Evolutionary conservation across 2,329 filamentous ascomycete genomes (phyloP).

Genomic region (Colletotrichum limetticola): DNA sequence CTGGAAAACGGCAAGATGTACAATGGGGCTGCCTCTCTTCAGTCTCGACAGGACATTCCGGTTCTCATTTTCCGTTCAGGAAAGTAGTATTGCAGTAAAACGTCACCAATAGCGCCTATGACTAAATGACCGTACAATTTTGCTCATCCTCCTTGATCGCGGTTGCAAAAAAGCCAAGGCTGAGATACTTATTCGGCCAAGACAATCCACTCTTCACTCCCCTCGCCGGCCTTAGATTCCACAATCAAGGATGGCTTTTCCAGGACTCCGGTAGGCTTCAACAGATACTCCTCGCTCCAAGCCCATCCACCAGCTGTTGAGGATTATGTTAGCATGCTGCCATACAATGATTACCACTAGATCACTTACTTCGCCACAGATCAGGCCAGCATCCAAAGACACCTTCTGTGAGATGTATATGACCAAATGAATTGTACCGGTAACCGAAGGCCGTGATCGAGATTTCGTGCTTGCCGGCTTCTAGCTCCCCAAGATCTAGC

Average conservation of each 20-base stretch:
- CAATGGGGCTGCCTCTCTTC: no score
- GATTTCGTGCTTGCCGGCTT: neutral
- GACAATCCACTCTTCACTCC: constrained; percentile 16
- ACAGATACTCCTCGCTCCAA: constrained; percentile 18
- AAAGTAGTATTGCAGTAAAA: neutral
- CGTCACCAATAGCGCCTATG: neutral
- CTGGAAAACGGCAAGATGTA: no score
- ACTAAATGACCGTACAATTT: neutral
- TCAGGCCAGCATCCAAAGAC: constrained; percentile 14
- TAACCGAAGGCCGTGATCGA: constrained; percentile 23
- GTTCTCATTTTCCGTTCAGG: neutral
- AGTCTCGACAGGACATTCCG: no score
- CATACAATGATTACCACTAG: fast-evolving
- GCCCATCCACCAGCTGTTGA: neutral
- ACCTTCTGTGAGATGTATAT: constrained; percentile 14
- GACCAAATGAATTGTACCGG: constrained; percentile 25
- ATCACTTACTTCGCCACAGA: constrained; percentile 13
- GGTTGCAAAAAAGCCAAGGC: neutral
- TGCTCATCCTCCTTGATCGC: fast-evolving
- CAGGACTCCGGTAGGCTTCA: constrained; percentile 14
- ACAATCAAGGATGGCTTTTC: constrained; percentile 19
- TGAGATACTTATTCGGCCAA: neutral
- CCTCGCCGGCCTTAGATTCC: neutral
- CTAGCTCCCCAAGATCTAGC: neutral
- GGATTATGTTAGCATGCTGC: neutral